phyloP scores from a whole-genome alignment of 257 asterid genomes.

The Solanum neorickii region DNA sequence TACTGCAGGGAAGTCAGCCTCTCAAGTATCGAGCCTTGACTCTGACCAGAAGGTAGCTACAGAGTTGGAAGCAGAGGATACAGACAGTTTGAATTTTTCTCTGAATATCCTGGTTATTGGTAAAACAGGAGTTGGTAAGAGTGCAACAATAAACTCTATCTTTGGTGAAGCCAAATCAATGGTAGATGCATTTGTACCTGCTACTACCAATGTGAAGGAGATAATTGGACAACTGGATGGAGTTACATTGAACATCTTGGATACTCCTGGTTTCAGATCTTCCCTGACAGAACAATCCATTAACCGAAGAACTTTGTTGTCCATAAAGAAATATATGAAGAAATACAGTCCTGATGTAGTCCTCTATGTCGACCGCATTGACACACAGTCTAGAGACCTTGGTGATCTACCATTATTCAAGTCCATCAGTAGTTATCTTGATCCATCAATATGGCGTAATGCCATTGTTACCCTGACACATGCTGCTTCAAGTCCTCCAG shows the following conservation, averaged over 20 bases:
- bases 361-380: slow-evolving; percentile 72
- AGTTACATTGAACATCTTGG: slow-evolving; percentile 49
- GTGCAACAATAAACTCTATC: slow-evolving; percentile 84
- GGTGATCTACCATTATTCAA: slow-evolving; percentile 49
- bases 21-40: slow-evolving; percentile 20
- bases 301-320: slow-evolving; percentile 34
- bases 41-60: slow-evolving; percentile 20
- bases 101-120: slow-evolving; percentile 64
- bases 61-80: slow-evolving; percentile 32
- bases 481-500: slow-evolving; percentile 56
- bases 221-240: slow-evolving; percentile 37
- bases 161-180: slow-evolving; percentile 41
- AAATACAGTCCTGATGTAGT: slow-evolving; percentile 62
- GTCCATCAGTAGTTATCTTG: slow-evolving; percentile 40
- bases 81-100: slow-evolving; percentile 15
- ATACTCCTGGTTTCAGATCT: slow-evolving; percentile 77
- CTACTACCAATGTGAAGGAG: slow-evolving; percentile 42
- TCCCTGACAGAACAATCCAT: slow-evolving; percentile 31
- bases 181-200: slow-evolving; percentile 57
- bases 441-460: slow-evolving; percentile 59
- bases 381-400: slow-evolving; percentile 22
- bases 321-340: slow-evolving; percentile 45
- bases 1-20: slow-evolving; percentile 23
- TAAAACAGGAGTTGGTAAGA: slow-evolving; percentile 90
- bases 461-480: slow-evolving; percentile 58